phyloP scores from a whole-genome alignment of 140 eudicot species.

The Bidens hawaiensis region DNA sequence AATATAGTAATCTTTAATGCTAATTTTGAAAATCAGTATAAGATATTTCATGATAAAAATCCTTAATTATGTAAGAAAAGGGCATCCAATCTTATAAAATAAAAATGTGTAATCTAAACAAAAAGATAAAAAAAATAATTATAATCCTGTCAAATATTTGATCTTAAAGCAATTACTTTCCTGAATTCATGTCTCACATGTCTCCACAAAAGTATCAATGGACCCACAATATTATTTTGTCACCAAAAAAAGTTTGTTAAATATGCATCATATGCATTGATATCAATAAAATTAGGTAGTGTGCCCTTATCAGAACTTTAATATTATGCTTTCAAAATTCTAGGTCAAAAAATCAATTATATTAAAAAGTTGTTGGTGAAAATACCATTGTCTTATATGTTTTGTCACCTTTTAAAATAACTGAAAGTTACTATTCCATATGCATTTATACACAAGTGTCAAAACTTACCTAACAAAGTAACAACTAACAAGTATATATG shows the following conservation, averaged over 20 bases:
- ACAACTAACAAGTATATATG: too few relatives aligned
- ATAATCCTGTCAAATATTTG: not conserved
- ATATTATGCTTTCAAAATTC: constrained; percentile 25
- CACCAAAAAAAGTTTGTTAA: not conserved
- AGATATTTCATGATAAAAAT: too few relatives aligned
- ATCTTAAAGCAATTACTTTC: not conserved
- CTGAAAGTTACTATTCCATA: not conserved
- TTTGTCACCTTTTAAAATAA: too few relatives aligned
- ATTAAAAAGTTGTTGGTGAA: not conserved
- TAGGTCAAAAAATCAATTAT: constrained; percentile 1
- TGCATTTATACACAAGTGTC: too few relatives aligned
- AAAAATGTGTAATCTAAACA: not conserved
- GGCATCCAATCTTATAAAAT: not conserved
- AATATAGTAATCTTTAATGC: too few relatives aligned
- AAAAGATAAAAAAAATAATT: not conserved
- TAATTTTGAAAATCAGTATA: too few relatives aligned
- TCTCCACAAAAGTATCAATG: not conserved
- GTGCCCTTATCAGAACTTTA: not conserved
- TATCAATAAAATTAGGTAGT: not conserved
- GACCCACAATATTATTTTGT: constrained; percentile 13
- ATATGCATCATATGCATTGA: not conserved
- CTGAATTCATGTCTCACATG: not conserved
- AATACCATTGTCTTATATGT: constrained; percentile 46
- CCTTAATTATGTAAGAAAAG: too few relatives aligned
- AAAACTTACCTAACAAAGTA: too few relatives aligned